A percentile compares a stretch with the other conserved stretches of the same genome.
These are phyloP conservation scores for Lablab purpureus DNA, from an alignment of 306 rosid genomes.

Conservation along the genomic window DNA sequence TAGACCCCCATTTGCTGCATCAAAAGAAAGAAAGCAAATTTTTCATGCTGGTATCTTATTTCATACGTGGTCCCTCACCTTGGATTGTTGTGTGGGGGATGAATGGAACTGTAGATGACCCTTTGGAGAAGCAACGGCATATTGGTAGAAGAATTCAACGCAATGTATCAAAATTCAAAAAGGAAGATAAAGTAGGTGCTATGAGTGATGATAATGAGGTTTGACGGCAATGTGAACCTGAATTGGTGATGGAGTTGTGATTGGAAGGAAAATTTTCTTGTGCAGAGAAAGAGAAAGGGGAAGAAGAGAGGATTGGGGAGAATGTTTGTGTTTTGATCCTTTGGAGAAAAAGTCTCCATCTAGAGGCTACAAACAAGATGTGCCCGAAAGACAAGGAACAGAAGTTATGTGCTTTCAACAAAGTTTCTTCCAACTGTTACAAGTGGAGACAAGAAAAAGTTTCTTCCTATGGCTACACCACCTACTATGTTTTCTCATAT, in stretches of 20 bases:
- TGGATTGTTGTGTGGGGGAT: neutral
- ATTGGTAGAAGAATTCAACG: neutral
- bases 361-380: slow-evolving; percentile 55
- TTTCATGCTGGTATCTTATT: slow-evolving; percentile 21
- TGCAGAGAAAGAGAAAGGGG: slow-evolving; percentile 44
- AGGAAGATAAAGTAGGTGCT: neutral
- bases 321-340: slow-evolving; percentile 30
- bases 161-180: neutral
- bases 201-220: slow-evolving; percentile 15
- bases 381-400: slow-evolving; percentile 60
- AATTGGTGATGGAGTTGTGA: slow-evolving; percentile 33
- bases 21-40: slow-evolving; percentile 9
- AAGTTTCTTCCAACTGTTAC: slow-evolving; percentile 33
- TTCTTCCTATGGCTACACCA: neutral
- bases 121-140: slow-evolving; percentile 30
- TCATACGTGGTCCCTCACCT: slow-evolving; percentile 1
- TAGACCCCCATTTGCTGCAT: slow-evolving; percentile 32
- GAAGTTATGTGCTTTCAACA: slow-evolving; percentile 23
- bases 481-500: neutral
- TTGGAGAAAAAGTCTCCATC: slow-evolving; percentile 62
- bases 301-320: slow-evolving; percentile 11
- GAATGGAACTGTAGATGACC: slow-evolving; percentile 32
- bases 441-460: neutral
- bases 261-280: slow-evolving; percentile 34
- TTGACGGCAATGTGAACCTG: slow-evolving; percentile 27